Conservation (phyloP, 108 stramenopile genomes). For the Cyclotella atomus region DNA sequence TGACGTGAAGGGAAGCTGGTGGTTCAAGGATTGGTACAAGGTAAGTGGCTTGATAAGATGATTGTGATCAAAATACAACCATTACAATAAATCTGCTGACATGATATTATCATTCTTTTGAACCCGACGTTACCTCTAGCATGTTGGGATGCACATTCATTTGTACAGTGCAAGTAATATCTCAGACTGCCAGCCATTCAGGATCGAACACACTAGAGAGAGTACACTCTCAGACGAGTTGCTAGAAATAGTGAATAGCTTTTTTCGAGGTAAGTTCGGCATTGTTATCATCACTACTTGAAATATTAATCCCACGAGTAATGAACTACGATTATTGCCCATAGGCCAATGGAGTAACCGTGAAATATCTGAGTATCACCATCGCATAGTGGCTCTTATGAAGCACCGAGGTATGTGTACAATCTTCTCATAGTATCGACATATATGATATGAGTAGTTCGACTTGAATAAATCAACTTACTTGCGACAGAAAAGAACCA, state of each 20-base stretch:
- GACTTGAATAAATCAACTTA: neutral
- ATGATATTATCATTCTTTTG: neutral
- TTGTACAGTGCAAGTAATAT: neutral
- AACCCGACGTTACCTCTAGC: neutral
- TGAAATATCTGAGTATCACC: neutral
- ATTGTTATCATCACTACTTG: too few relatives aligned
- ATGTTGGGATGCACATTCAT: conserved; percentile 4
- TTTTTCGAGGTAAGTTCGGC: neutral
- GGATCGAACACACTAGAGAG: neutral
- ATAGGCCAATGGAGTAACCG: neutral
- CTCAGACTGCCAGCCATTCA: too few relatives aligned
- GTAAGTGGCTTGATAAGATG: neutral
- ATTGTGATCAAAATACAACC: too few relatives aligned
- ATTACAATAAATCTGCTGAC: neutral
- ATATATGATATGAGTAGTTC: neutral
- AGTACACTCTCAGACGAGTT: neutral
- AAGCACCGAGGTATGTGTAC: neutral
- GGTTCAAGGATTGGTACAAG: conserved; percentile 6
- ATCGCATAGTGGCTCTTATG: neutral
- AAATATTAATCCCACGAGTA: neutral
- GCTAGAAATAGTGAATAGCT: neutral
- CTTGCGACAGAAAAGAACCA: neutral
- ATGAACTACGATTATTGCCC: neutral
- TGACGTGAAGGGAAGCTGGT: neutral
- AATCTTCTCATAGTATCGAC: neutral